phyloP scores from a whole-genome alignment of 768 basidiomycete species.

The Mycena filopes region DNA sequence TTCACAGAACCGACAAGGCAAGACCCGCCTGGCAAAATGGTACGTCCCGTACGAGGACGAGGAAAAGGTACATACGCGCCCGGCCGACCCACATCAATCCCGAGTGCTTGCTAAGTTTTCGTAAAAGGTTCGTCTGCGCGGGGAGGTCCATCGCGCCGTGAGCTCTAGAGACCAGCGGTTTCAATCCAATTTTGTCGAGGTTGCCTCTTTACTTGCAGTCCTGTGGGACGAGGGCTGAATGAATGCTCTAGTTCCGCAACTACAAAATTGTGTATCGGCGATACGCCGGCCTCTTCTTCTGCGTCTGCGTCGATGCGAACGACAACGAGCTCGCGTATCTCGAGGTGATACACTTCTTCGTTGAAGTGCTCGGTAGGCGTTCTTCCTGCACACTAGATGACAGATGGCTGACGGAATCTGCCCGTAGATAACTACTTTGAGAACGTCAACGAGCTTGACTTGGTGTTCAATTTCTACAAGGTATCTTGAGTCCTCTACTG shows the following conservation, averaged over 20 bases:
- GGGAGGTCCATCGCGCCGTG: slow-evolving; percentile 95
- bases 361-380: slow-evolving; percentile 90
- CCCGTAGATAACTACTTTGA: slow-evolving; percentile 92
- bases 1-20: slow-evolving; percentile 95
- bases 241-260: slow-evolving; percentile 82
- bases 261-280: slow-evolving; percentile 98
- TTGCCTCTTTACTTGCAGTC: slow-evolving; percentile 47
- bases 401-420: not conserved
- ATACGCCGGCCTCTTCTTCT: slow-evolving; percentile 98
- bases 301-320: slow-evolving; percentile 95
- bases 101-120: not conserved
- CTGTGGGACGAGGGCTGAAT: not conserved
- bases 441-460: slow-evolving; percentile 96
- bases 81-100: not conserved
- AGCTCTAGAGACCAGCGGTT: slow-evolving; percentile 98
- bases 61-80: slow-evolving; percentile 99
- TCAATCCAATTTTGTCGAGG: slow-evolving; percentile 99
- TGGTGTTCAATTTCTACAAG: slow-evolving; percentile 99
- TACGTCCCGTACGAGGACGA: slow-evolving; percentile 99
- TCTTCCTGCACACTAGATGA: not conserved
- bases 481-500: slow-evolving; percentile 50
- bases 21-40: slow-evolving; percentile 97
- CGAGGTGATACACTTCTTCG: slow-evolving; percentile 98
- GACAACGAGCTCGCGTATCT: slow-evolving; percentile 98
- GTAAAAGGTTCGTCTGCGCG: slow-evolving; percentile 94